Conservation (phyloP, 2,329 filamentous ascomycete genomes). For the Hypoxylon sp. region DNA sequence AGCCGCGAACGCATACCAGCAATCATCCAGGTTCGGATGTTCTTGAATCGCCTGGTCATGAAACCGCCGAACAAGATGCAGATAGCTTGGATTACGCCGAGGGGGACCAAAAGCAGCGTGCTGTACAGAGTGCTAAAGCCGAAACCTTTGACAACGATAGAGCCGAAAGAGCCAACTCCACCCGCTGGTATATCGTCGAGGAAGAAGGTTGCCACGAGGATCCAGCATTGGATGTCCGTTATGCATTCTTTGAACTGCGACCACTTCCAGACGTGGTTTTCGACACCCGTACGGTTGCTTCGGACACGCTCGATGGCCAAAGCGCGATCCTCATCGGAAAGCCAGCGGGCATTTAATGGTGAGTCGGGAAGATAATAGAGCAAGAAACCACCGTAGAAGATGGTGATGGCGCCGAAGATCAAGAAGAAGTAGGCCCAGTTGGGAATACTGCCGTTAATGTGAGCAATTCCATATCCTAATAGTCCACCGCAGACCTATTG, state of each 20-base stretch:
- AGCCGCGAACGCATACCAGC: constrained; percentile 22
- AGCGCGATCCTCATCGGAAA: constrained; percentile 66
- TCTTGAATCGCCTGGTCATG: constrained; percentile 41
- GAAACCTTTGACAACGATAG: constrained; percentile 51
- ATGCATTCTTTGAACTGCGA: constrained; percentile 61
- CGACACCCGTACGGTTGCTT: constrained; percentile 63
- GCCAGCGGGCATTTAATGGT: constrained; percentile 70
- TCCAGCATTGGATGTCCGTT: constrained; percentile 68
- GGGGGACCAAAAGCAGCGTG: constrained; percentile 44
- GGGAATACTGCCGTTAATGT: constrained; percentile 55
- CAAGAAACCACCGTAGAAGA: constrained; percentile 65
- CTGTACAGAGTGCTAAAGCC: constrained; percentile 48
- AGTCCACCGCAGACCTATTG: constrained; percentile 71
- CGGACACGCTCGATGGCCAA: constrained; percentile 65
- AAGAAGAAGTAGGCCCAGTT: constrained; percentile 58
- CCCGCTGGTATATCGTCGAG: constrained; percentile 45
- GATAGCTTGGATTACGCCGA: constrained; percentile 46
- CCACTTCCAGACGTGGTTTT: constrained; percentile 61
- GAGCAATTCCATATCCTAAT: constrained; percentile 69
- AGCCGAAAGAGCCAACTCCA: constrained; percentile 34
- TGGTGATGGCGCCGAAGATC: constrained; percentile 67
- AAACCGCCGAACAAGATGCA: constrained; percentile 47
- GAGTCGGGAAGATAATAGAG: constrained; percentile 71
- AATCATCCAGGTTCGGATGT: constrained; percentile 40
- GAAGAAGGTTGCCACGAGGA: constrained; percentile 65